Conservation (phyloP, 148 eudicot genomes). For the Amaranthus cruentus region DNA sequence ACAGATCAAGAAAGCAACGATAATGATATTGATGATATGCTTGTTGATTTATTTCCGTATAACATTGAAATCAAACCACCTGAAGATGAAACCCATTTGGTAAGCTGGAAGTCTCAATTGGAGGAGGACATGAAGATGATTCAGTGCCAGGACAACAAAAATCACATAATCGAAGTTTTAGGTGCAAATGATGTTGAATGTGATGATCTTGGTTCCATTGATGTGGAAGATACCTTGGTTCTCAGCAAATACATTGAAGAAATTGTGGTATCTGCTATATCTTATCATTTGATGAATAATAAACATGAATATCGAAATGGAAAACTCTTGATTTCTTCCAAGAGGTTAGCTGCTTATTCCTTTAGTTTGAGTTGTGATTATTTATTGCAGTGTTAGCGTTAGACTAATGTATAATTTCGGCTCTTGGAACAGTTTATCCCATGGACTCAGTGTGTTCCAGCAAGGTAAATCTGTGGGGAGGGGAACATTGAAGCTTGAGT, state of each 20-base stretch:
- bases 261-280: conserved; percentile 79
- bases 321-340: conserved; percentile 70
- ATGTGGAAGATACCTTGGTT: conserved; percentile 52
- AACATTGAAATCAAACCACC: conserved; percentile 82
- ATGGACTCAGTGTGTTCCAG: conserved; percentile 71
- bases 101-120: conserved; percentile 80
- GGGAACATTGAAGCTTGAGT: conserved; percentile 46
- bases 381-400: neutral
- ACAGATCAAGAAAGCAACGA: conserved; percentile 40
- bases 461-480: conserved; percentile 52
- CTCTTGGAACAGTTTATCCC: conserved; percentile 64
- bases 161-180: conserved; percentile 85
- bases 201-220: conserved; percentile 72
- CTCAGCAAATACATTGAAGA: conserved; percentile 82
- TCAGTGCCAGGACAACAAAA: conserved; percentile 69
- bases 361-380: neutral
- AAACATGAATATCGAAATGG: conserved; percentile 76
- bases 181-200: conserved; percentile 86
- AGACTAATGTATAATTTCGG: neutral
- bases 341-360: conserved; percentile 40
- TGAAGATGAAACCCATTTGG: conserved; percentile 68
- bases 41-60: conserved; percentile 71
- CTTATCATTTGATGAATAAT: conserved; percentile 76
- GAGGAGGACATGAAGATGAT: conserved; percentile 90
- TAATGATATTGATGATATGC: conserved; percentile 54